phyloP scores from a whole-genome alignment of 2,329 filamentous ascomycete genomes.

The Paecilomyces sp. region DNA sequence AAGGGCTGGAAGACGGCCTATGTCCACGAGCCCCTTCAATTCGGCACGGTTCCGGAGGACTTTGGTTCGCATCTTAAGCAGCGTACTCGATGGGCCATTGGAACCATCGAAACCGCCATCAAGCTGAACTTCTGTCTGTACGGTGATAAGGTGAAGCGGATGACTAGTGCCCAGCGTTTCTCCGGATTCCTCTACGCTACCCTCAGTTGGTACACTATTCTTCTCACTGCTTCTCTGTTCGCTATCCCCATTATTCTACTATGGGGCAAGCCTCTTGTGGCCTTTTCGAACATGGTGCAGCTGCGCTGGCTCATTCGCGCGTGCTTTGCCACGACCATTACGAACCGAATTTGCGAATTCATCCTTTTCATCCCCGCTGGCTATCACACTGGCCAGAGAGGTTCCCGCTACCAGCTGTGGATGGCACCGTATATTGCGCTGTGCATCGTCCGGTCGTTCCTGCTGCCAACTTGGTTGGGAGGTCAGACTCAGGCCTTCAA shows the following conservation, averaged over 20 bases:
- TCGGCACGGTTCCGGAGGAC: constrained; percentile 41
- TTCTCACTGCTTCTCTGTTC: constrained; percentile 49
- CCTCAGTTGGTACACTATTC: constrained; percentile 50
- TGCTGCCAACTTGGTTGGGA: constrained; percentile 54
- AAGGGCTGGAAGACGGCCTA: constrained; percentile 57
- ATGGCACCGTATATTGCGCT: constrained; percentile 57
- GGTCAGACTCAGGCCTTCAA: constrained; percentile 54
- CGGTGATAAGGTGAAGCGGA: constrained; percentile 46
- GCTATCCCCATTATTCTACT: constrained; percentile 54
- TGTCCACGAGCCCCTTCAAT: constrained; percentile 54
- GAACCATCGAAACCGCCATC: constrained; percentile 52
- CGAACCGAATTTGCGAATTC: constrained; percentile 51
- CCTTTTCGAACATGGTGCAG: constrained; percentile 47
- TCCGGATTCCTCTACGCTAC: constrained; percentile 53
- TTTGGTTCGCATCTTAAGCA: constrained; percentile 29
- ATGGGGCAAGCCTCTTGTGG: constrained; percentile 51
- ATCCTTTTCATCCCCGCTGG: constrained; percentile 54
- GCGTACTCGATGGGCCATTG: constrained; percentile 31
- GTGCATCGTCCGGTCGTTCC: constrained; percentile 51
- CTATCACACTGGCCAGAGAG: constrained; percentile 53
- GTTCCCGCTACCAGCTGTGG: constrained; percentile 52
- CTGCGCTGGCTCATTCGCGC: constrained; percentile 53
- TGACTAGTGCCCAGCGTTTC: constrained; percentile 52
- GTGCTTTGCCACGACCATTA: constrained; percentile 46
- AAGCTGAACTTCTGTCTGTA: constrained; percentile 56